Evolutionary conservation across 2,329 filamentous ascomycete genomes (phyloP).

Genomic region (Ascochyta pisi): DNA sequence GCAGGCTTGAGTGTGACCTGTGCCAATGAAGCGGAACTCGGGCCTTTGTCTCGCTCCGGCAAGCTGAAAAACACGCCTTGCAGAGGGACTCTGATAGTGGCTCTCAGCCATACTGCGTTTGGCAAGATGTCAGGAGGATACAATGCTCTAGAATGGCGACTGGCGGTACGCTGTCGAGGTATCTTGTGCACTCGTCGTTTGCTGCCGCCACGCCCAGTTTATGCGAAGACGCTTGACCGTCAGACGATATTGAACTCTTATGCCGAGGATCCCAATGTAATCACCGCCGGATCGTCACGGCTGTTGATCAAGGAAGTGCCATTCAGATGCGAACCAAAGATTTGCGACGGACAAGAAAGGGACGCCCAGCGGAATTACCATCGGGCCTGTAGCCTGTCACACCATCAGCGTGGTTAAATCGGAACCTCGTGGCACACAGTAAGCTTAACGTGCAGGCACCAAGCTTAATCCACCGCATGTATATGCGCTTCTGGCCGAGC

Average conservation of each 20-base stretch:
- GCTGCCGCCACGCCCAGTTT: slow-evolving; percentile 7
- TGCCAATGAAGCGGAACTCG: slow-evolving; percentile 40
- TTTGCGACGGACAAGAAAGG: slow-evolving; percentile 4
- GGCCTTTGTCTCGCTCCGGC: slow-evolving; percentile 41
- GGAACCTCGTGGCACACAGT: slow-evolving; percentile 39
- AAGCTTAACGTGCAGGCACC: slow-evolving; percentile 45
- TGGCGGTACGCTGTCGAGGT: slow-evolving; percentile 11
- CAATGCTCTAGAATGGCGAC: slow-evolving; percentile 10
- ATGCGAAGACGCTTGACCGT: slow-evolving; percentile 14
- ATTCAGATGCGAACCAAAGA: background rate
- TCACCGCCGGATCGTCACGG: slow-evolving; percentile 10
- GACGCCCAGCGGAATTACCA: slow-evolving; percentile 3
- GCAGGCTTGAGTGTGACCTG: slow-evolving; percentile 42
- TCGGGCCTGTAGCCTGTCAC: slow-evolving; percentile 6
- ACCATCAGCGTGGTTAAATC: slow-evolving; percentile 27
- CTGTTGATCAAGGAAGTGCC: background rate
- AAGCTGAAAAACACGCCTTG: slow-evolving; percentile 38
- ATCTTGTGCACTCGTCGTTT: slow-evolving; percentile 1
- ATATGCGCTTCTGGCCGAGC: slow-evolving; percentile 23
- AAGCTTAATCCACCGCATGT: slow-evolving; percentile 34
- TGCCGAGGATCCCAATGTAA: slow-evolving; percentile 5
- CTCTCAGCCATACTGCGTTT: slow-evolving; percentile 29
- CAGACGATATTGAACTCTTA: slow-evolving; percentile 8
- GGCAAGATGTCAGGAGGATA: slow-evolving; percentile 25
- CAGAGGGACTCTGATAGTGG: slow-evolving; percentile 20